Evolutionary conservation across 139 green algal species (phyloP), one percentile per base, ranked within the genome.

Genomic region (Gonium pectorale): DNA sequence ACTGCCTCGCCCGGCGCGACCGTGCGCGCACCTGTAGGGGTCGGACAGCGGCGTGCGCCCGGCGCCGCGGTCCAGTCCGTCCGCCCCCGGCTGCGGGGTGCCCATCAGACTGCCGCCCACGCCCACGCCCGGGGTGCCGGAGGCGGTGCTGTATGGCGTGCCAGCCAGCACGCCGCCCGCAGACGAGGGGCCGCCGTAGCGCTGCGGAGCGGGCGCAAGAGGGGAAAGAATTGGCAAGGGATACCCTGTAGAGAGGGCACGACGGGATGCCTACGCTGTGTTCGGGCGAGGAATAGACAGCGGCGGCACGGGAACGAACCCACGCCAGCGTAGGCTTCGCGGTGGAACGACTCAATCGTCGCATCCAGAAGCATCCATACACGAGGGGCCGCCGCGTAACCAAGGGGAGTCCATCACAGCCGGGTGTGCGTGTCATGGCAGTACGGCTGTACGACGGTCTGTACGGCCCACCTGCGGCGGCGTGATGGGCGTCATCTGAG

Each of bases 391-490:
- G n/a, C n/a, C n/a, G n/a, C n/a, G n/a, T n/a, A n/a, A n/a, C n/a
- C n/a, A n/a, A n/a, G n/a, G n/a, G n/a, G n/a, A n/a, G n/a, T n/a
- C n/a, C n/a, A n/a, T n/a, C n/a, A n/a, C n/a, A n/a, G n/a, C n/a
- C n/a, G n/a, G n/a, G n/a, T n/a, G n/a, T n/a, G n/a, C n/a, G n/a
- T n/a, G n/a, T n/a, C n/a, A n/a, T n/a, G n/a, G n/a, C n/a, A n/a
- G n/a, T n/a, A n/a, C n/a, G n/a, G n/a, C n/a, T n/a, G n/a, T n/a
- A n/a, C n/a, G n/a, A n/a, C n/a, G n/a, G n/a, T n/a, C n/a, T n/a
- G n/a, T n/a, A n/a, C n/a, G n/a, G n/a, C 67, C n/a, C 40, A 86
- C 87, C 68, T 90, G 87, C 46, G 86, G 67, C 22, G 87, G 87
- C 17, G 63, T 90, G 22, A 90, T 78, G 33, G 87, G 82, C 0